Conservation (phyloP, 2,329 filamentous ascomycete genomes). For the Apiospora pterosperma region DNA sequence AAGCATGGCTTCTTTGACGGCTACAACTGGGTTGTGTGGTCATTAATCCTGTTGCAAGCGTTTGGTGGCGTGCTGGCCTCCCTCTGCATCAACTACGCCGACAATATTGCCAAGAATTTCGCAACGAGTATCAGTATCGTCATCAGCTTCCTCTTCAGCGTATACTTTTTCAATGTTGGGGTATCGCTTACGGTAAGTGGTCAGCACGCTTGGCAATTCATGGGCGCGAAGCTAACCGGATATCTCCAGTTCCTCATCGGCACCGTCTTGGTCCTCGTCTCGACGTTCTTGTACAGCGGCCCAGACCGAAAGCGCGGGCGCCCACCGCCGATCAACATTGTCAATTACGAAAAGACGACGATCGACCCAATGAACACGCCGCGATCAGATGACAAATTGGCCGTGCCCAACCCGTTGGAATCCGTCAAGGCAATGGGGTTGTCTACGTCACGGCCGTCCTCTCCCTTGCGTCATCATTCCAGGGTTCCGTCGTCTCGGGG, state of each 20-base stretch:
- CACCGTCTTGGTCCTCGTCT: slow-evolving; percentile 71
- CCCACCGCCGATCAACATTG: slow-evolving; percentile 65
- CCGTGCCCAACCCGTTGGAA: slow-evolving; percentile 27
- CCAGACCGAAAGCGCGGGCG: slow-evolving; percentile 58
- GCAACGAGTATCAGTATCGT: slow-evolving; percentile 90
- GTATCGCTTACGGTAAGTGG: slow-evolving; percentile 67
- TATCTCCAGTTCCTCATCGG: slow-evolving; percentile 71
- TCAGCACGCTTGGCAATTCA: no score
- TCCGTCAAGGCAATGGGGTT: slow-evolving; percentile 24
- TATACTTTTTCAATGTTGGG: slow-evolving; percentile 79
- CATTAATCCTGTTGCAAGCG: slow-evolving; percentile 78
- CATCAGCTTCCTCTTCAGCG: slow-evolving; percentile 79
- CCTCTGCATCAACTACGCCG: slow-evolving; percentile 76
- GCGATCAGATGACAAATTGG: slow-evolving; percentile 21
- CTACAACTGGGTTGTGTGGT: slow-evolving; percentile 91
- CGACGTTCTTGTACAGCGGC: slow-evolving; percentile 81
- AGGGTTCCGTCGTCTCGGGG: slow-evolving; percentile 22
- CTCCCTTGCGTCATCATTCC: slow-evolving; percentile 26
- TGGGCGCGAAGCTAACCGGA: slow-evolving; percentile 11
- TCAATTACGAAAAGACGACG: slow-evolving; percentile 72
- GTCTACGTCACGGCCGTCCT: slow-evolving; percentile 28
- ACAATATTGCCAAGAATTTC: slow-evolving; percentile 92
- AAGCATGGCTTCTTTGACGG: slow-evolving; percentile 90
- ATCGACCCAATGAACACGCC: slow-evolving; percentile 43
- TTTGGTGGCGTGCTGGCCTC: slow-evolving; percentile 80